Conservation (phyloP, 495 filamentous ascomycete genomes). For the Penicillium alfredii region DNA sequence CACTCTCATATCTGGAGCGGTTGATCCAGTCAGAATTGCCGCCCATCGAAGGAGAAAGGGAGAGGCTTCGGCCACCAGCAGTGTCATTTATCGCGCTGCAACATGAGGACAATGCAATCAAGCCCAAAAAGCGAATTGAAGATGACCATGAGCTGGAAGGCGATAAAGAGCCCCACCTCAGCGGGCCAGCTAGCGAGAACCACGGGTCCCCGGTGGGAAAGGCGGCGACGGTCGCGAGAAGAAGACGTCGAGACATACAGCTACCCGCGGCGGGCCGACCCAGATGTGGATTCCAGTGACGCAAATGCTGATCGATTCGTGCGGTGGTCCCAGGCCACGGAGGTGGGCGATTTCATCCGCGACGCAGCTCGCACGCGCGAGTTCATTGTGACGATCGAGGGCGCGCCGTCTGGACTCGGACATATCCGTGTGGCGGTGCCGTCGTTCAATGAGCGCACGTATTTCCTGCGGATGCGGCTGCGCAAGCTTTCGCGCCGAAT, state of each 20-base stretch:
- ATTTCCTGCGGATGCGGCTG: constrained; percentile 72
- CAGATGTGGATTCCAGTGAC: constrained; percentile 13
- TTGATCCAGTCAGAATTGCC: constrained; percentile 87
- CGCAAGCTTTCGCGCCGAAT: constrained; percentile 65
- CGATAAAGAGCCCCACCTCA: background rate
- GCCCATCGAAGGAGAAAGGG: constrained; percentile 51
- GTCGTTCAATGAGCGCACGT: constrained; percentile 80
- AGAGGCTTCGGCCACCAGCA: constrained; percentile 59
- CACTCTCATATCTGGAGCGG: constrained; percentile 84
- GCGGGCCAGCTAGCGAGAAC: too few relatives aligned
- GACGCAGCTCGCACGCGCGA: constrained; percentile 79
- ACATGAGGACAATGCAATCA: constrained; percentile 54
- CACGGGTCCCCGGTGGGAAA: too few relatives aligned
- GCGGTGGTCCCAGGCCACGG: constrained; percentile 84
- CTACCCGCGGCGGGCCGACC: constrained; percentile 27
- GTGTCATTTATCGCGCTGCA: constrained; percentile 80
- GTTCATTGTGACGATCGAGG: constrained; percentile 80
- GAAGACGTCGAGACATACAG: constrained; percentile 33
- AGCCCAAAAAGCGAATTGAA: constrained; percentile 41
- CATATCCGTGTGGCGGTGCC: constrained; percentile 78
- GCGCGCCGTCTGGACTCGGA: constrained; percentile 45
- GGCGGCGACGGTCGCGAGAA: constrained; percentile 15
- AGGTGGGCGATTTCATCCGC: constrained; percentile 92
- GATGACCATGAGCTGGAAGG: constrained; percentile 40
- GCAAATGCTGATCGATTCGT: constrained; percentile 52